A percentile compares a stretch with the other conserved stretches of the same genome.
phyloP scores from a whole-genome alignment of 2,329 filamentous ascomycete species.

The Raffaelea arxii region DNA sequence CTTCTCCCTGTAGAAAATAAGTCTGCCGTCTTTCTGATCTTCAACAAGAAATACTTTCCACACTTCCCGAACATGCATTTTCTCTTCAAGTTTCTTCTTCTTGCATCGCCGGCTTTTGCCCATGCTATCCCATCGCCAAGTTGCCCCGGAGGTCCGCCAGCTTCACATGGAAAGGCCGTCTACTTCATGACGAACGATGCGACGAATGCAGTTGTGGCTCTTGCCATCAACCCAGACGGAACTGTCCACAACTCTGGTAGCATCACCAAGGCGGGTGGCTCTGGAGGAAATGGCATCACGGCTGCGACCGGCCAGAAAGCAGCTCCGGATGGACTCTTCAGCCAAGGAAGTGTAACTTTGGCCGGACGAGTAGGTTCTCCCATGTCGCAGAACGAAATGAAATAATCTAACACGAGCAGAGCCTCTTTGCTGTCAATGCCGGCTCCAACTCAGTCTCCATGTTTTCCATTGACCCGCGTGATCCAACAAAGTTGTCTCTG shows the following conservation, averaged over 20 bases:
- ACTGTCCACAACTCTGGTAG: background rate
- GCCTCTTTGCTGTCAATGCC: slow-evolving; percentile 45
- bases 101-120: too few relatives aligned
- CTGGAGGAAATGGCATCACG: background rate
- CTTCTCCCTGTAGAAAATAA: too few relatives aligned
- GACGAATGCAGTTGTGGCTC: background rate
- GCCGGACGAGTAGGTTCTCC: too few relatives aligned
- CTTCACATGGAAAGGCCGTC: background rate
- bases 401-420: too few relatives aligned
- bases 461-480: slow-evolving; percentile 29
- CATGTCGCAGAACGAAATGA: too few relatives aligned
- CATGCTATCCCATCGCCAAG: too few relatives aligned
- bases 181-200: background rate
- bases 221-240: background rate
- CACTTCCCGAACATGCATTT: too few relatives aligned
- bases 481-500: slow-evolving; percentile 34
- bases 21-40: too few relatives aligned
- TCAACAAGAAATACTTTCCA: too few relatives aligned
- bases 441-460: slow-evolving; percentile 41
- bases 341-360: background rate
- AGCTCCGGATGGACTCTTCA: background rate
- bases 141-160: too few relatives aligned
- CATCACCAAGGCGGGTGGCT: background rate
- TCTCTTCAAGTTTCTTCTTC: too few relatives aligned
- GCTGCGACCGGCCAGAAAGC: background rate